Evolutionary conservation across 495 filamentous ascomycete species (phyloP).

Genomic region (Penicillium bovifimosum): DNA sequence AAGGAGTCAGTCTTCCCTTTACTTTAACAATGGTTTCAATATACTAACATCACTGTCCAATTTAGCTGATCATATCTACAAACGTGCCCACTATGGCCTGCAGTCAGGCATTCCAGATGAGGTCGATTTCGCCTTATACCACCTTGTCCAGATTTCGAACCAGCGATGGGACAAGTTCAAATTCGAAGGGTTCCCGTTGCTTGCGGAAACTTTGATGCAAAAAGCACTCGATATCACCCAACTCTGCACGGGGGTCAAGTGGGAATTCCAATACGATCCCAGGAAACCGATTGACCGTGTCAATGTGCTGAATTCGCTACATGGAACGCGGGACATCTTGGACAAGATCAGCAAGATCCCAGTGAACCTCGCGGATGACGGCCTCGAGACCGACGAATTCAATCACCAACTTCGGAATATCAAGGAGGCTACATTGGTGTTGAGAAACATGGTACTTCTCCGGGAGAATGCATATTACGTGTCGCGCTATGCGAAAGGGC

Average conservation of each 20-base stretch:
- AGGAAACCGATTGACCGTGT: slow-evolving; percentile 50
- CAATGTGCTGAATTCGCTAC: slow-evolving; percentile 61
- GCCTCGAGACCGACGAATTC: slow-evolving; percentile 68
- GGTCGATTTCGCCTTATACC: slow-evolving; percentile 82
- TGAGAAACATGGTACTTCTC: slow-evolving; percentile 90
- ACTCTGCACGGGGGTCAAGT: slow-evolving; percentile 76
- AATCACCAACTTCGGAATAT: slow-evolving; percentile 65
- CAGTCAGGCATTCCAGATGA: slow-evolving; percentile 75
- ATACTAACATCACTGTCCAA: not conserved
- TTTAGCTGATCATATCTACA: slow-evolving; percentile 65
- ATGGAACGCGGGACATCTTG: slow-evolving; percentile 68
- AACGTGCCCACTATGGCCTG: slow-evolving; percentile 72
- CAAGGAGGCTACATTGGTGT: slow-evolving; percentile 79
- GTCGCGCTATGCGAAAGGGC: slow-evolving; percentile 58
- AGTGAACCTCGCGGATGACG: slow-evolving; percentile 55
- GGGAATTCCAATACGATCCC: slow-evolving; percentile 66
- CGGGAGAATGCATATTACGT: slow-evolving; percentile 82
- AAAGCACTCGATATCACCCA: slow-evolving; percentile 69
- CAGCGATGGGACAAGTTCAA: slow-evolving; percentile 93
- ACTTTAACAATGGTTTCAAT: not conserved
- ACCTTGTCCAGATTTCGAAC: slow-evolving; percentile 91
- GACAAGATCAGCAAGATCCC: slow-evolving; percentile 57
- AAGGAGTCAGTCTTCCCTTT: slow-evolving; percentile 28
- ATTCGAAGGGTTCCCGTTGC: slow-evolving; percentile 83
- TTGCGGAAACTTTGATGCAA: slow-evolving; percentile 83